Evolutionary conservation across 805 yeast species (phyloP), one percentile per base, ranked within the genome.

Genomic region (Wickerhamiella domercqiae): DNA sequence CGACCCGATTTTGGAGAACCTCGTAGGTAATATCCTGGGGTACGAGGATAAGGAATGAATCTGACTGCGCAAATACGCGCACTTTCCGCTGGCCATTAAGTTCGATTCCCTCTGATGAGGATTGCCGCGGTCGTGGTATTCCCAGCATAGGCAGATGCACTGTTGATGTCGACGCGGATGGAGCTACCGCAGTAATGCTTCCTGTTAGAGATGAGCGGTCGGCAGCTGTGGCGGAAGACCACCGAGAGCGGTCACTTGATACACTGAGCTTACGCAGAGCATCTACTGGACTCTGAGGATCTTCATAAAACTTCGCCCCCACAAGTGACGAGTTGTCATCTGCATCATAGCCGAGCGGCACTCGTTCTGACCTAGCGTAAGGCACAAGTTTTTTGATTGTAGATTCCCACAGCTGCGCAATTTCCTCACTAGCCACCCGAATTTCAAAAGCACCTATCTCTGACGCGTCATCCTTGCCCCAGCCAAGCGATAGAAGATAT

Each of bases 361-460:
- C 7, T 9, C 9, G 11, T 14, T 24, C 29, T 13, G 15, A 16
- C 6, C 32, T 22, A 16, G 17, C n/a, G 18, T 29, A 24, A 4
- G 36, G 30, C 5, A 44, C 21, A 7, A 40, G 45, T 31, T 32
- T 28, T 21, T 36, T 45, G 25, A 63, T 44, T 3, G 64, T 51
- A 24, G 49, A 24, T 34, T 59, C 82, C 97, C 97, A 90, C 55
- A 78, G 87, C 40, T 68, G 69, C 45, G 93, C 66, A 14, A 67
- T 66, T 55, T 90, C 97, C 50, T 86, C 96, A 36, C 78, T 78
- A 43, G 78, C 70, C 57, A 83, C 83, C 39, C 81, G 69, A 53
- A 90, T 67, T 14, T 83, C 71, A 48, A 90, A 84, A 15, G 81
- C 73, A 11, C 94, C 95, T 21, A 80, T 75, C 46, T 86, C 96